Conservation (phyloP, 768 basidiomycete species). For the Coprinopsis cinerea region DNA sequence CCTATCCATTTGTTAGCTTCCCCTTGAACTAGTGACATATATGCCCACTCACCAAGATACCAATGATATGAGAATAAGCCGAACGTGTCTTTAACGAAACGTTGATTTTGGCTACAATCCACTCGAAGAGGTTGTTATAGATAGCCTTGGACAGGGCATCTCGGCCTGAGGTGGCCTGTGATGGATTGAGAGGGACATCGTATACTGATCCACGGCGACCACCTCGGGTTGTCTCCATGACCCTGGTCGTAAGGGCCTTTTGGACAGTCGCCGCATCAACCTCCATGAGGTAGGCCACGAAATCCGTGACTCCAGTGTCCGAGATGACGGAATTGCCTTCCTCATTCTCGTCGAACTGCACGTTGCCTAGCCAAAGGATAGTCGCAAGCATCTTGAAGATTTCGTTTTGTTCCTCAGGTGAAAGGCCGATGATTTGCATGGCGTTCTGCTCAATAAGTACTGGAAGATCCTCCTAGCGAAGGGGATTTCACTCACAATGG, state of each 20-base stretch:
- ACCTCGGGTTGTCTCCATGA: slow-evolving; percentile 90
- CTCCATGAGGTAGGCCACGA: slow-evolving; percentile 92
- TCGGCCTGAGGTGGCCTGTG: slow-evolving; percentile 83
- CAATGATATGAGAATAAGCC: slow-evolving; percentile 74
- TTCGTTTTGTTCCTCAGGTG: slow-evolving; percentile 75
- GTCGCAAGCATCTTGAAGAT: slow-evolving; percentile 92
- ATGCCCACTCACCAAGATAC: slow-evolving; percentile 64
- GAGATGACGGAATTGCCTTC: slow-evolving; percentile 80
- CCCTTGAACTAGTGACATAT: background rate
- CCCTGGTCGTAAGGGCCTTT: slow-evolving; percentile 78
- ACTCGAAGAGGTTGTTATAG: slow-evolving; percentile 98
- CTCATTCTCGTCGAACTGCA: slow-evolving; percentile 82
- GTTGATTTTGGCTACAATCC: slow-evolving; percentile 97
- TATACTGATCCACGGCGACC: slow-evolving; percentile 95
- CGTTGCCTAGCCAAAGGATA: slow-evolving; percentile 94
- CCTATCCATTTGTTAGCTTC: slow-evolving; percentile 39
- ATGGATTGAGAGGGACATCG: slow-evolving; percentile 89
- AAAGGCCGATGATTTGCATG: slow-evolving; percentile 91
- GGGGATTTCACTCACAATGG: slow-evolving; percentile 52
- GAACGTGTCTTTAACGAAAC: slow-evolving; percentile 89
- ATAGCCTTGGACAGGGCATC: slow-evolving; percentile 94
- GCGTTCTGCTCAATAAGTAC: slow-evolving; percentile 54
- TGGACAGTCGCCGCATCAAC: slow-evolving; percentile 72
- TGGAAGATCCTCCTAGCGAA: background rate
- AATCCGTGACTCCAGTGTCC: slow-evolving; percentile 89